Base-by-base conservation (phyloP, 208 protist species). In the Trypanosoma avium region DNA sequence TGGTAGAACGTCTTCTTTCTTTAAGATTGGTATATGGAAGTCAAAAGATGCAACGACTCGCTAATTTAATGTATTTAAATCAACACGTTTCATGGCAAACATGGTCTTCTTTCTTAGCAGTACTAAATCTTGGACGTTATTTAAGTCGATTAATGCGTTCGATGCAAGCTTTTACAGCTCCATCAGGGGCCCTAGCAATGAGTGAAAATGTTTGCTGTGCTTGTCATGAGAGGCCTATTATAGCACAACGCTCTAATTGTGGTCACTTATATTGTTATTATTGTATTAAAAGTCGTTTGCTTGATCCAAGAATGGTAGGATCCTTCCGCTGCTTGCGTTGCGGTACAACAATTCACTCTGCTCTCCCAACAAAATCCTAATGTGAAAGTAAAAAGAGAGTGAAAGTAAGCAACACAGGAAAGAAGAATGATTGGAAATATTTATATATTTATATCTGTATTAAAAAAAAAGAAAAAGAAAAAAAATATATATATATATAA, bases 231-330 rank as follows among this genome's bases (percentile, higher is more conserved):
- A 46, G 79, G 26, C 86, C 86, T 4, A 86, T 78, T 21, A 63
- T 94, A 36, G 65, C 70, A 27, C 87, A 91, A 69, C 82, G 83
- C 13, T 85, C 88, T 9, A 92, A 92, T 73, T 97, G 92, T 77
- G 88, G 88, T 0, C 92, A 97, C 48, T 55, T 88, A 12, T 97
- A 95, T 62, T 97, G 92, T 75, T 96, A 97, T 61, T 96, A 97
- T 81, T 97, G 92, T 65, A 94, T 96, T 62, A 87, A 90, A 63
- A 88, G 88, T 68, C 78, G 90, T 1, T 72, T 95, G 19, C 53
- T 85, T 22, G 84, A 93, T 53, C 71, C 66, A 26, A 57, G 79
- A 36, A 33, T 76, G 1, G 61, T 73, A 0, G 83, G 82, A 15
- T 92, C 91, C 4, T 96, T 96, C 50, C 79, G 82, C 2, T 96